Conservation (phyloP, 805 yeast species). For the Sugiyamaella smithiae region DNA sequence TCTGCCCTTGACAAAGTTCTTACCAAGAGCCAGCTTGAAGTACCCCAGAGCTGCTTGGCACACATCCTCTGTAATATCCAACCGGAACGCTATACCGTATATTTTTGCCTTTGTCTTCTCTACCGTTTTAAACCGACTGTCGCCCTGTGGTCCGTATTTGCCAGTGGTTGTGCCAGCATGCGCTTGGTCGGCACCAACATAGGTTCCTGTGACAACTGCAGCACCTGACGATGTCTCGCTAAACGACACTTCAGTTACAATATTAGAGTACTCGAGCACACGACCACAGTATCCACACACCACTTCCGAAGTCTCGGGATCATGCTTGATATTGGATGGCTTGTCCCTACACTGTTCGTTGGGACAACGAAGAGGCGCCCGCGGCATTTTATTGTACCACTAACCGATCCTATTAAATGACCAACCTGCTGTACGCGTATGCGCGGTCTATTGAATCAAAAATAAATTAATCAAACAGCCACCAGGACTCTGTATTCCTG, state of each 20-base stretch:
- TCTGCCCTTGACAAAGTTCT: conserved; percentile 96
- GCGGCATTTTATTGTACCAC: no score
- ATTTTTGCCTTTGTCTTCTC: conserved; percentile 79
- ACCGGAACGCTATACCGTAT: conserved; percentile 71
- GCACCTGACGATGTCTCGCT: conserved; percentile 93
- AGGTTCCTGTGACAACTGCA: conserved; percentile 92
- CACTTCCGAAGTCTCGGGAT: conserved; percentile 46
- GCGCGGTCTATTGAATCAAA: no score
- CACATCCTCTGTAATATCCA: conserved; percentile 78
- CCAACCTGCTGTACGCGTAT: no score
- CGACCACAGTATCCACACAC: conserved; percentile 83
- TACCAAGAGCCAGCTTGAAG: conserved; percentile 81
- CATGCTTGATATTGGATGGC: conserved; percentile 5
- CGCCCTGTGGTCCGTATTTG: conserved; percentile 46
- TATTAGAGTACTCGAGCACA: conserved; percentile 87
- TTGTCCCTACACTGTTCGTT: conserved; percentile 9
- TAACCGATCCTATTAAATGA: no score
- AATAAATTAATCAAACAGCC: not conserved
- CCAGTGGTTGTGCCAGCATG: conserved; percentile 67
- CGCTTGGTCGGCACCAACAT: conserved; percentile 80
- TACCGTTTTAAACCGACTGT: conserved; percentile 85
- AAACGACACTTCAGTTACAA: conserved; percentile 92
- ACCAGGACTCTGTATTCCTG: not conserved
- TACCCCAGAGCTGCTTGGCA: conserved; percentile 85
- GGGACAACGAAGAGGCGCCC: conserved; percentile 7